These are phyloP conservation scores for Hymenotorrendiella dingleyae DNA, from an alignment of 2,329 filamentous ascomycete species.

Conservation along the genomic window DNA sequence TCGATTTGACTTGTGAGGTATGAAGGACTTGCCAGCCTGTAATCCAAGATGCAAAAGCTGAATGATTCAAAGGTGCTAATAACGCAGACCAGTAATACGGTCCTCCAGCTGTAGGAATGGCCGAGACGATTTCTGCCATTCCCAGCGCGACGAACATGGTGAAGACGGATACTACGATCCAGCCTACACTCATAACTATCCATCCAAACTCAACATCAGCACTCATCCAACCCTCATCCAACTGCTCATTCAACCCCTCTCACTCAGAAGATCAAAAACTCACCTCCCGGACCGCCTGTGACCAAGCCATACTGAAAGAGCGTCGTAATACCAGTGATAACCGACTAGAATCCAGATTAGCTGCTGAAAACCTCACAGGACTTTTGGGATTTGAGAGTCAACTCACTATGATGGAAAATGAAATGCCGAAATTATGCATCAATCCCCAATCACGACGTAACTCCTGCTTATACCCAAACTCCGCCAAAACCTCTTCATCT, in stretches of 20 bases:
- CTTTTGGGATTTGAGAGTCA: not conserved
- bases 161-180: slow-evolving; percentile 50
- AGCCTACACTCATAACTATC: slow-evolving; percentile 47
- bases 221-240: too few species aligned
- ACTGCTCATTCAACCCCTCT: too few species aligned
- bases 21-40: slow-evolving; percentile 35
- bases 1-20: not conserved
- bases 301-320: slow-evolving; percentile 50
- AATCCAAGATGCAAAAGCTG: slow-evolving; percentile 41
- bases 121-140: slow-evolving; percentile 55
- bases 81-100: slow-evolving; percentile 57
- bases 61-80: slow-evolving; percentile 42
- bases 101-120: slow-evolving; percentile 52
- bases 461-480: slow-evolving; percentile 56
- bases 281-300: slow-evolving; percentile 49
- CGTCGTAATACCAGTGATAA: slow-evolving; percentile 55
- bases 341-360: slow-evolving; percentile 36
- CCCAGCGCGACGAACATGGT: slow-evolving; percentile 47
- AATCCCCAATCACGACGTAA: slow-evolving; percentile 52
- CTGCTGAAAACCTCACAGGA: not conserved
- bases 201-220: too few species aligned
- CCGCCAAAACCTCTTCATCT: slow-evolving; percentile 46
- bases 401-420: slow-evolving; percentile 54
- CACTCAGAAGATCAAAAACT: too few species aligned
- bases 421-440: slow-evolving; percentile 55